phyloP scores from a whole-genome alignment of 345 rosid species.

The Aquilaria sinensis region DNA sequence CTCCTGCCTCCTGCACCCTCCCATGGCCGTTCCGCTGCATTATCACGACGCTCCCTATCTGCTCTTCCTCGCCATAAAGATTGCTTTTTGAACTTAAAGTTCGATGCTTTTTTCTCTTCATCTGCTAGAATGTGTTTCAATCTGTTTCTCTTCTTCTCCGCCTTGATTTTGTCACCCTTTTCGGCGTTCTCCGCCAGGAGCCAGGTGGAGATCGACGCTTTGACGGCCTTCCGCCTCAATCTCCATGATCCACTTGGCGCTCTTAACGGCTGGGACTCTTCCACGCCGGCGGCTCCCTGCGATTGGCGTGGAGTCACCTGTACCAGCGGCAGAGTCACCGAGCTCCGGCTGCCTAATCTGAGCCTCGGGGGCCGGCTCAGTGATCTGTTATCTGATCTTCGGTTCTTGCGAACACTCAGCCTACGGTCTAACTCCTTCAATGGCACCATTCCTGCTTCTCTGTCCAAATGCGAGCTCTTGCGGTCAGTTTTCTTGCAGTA shows the following conservation, averaged over 20 bases:
- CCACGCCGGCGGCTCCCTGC: slow-evolving; percentile 72
- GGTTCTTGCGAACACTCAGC: slow-evolving; percentile 54
- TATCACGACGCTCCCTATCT: slow-evolving; percentile 3
- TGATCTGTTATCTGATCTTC: slow-evolving; percentile 44
- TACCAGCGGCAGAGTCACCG: slow-evolving; percentile 46
- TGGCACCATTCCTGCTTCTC: slow-evolving; percentile 66
- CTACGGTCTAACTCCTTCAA: slow-evolving; percentile 72
- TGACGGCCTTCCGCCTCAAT: slow-evolving; percentile 61
- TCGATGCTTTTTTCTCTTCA: background rate
- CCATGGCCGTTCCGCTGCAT: slow-evolving; percentile 10
- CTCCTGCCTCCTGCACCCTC: background rate
- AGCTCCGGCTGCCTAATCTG: slow-evolving; percentile 71
- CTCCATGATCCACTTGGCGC: slow-evolving; percentile 77
- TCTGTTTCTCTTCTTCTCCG: background rate
- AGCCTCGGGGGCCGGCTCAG: slow-evolving; percentile 68
- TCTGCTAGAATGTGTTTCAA: slow-evolving; percentile 7
- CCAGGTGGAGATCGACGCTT: slow-evolving; percentile 59
- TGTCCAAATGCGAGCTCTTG: slow-evolving; percentile 65
- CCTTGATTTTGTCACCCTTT: slow-evolving; percentile 16
- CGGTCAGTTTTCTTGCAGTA: slow-evolving; percentile 72
- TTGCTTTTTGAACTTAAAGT: background rate
- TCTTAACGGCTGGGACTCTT: slow-evolving; percentile 63
- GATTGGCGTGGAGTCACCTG: slow-evolving; percentile 91
- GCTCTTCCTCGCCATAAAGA: background rate
- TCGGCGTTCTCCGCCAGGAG: slow-evolving; percentile 13